phyloP scores from a whole-genome alignment of 2,329 filamentous ascomycete species.

The Monilinia laxa region DNA sequence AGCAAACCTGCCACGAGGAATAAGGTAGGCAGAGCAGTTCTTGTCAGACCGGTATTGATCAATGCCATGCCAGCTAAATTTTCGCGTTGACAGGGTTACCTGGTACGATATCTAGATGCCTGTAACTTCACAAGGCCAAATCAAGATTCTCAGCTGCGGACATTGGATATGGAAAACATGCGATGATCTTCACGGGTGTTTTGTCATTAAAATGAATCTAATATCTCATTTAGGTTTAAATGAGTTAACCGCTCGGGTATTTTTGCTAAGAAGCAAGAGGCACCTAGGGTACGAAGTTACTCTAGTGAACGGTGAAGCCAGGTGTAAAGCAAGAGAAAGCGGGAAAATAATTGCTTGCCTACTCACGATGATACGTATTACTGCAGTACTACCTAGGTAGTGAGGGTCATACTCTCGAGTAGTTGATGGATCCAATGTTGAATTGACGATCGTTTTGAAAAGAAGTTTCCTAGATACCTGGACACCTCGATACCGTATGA shows the following conservation, averaged over 20 bases:
- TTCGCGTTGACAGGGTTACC: constrained; percentile 9
- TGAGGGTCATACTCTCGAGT: too few species aligned
- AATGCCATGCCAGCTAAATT: constrained; percentile 4
- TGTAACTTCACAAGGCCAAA: constrained; percentile 2
- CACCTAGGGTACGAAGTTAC: not conserved
- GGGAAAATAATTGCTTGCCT: not conserved
- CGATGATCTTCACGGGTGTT: not conserved
- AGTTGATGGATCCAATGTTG: not conserved
- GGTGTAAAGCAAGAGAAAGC: not conserved
- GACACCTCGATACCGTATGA: not conserved
- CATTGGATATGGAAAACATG: not conserved
- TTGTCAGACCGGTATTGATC: constrained; percentile 3
- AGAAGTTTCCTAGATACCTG: not conserved
- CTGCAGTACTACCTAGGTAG: not conserved
- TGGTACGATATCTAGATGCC: not conserved
- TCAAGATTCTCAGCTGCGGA: not conserved
- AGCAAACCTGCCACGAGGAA: not conserved
- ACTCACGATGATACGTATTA: too few species aligned
- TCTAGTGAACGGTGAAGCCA: not conserved
- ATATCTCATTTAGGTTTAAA: constrained; percentile 1
- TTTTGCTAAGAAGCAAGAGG: not conserved
- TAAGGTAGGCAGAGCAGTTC: not conserved
- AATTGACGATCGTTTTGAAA: not conserved
- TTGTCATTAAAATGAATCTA: not conserved
- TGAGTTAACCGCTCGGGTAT: constrained; percentile 19